Evolutionary conservation across 2,329 filamentous ascomycete genomes (phyloP).

Genomic region (Raffaelea deltoideospora): DNA sequence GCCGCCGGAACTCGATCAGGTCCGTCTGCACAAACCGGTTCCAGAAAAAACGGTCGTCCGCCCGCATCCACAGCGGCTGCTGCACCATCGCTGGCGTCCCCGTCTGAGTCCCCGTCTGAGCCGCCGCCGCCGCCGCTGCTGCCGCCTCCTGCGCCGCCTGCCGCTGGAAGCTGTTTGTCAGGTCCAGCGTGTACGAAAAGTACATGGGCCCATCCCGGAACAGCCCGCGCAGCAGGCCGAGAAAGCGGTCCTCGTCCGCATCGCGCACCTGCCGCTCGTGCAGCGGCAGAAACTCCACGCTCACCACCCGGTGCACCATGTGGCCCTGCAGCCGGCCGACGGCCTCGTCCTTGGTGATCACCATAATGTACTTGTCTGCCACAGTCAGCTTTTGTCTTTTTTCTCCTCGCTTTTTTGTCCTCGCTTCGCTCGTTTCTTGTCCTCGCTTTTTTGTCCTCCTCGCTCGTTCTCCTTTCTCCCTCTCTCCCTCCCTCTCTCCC

Average conservation of each 20-base stretch:
- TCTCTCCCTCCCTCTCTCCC: too few species aligned
- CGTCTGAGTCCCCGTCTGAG: neutral
- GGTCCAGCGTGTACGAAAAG: conserved; percentile 93
- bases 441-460: too few species aligned
- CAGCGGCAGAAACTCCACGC: conserved; percentile 85
- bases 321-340: conserved; percentile 88
- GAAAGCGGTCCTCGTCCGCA: conserved; percentile 84
- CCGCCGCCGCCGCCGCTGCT: neutral
- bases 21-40: conserved; percentile 87
- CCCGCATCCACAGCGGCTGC: conserved; percentile 72
- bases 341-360: conserved; percentile 87
- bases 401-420: too few species aligned
- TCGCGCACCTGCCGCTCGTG: conserved; percentile 86
- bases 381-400: too few species aligned
- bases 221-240: conserved; percentile 64
- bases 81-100: too few species aligned
- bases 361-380: conserved; percentile 82
- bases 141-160: conserved; percentile 63
- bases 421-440: too few species aligned
- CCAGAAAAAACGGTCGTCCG: conserved; percentile 98
- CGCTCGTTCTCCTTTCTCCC: too few species aligned
- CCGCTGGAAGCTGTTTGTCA: conserved; percentile 93
- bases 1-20: conserved; percentile 71
- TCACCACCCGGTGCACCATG: conserved; percentile 84
- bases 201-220: conserved; percentile 83